Evolutionary conservation across 176 grass and related monocot species (phyloP), one percentile per base, ranked within the genome.

Genomic region (Luzula sylvatica): DNA sequence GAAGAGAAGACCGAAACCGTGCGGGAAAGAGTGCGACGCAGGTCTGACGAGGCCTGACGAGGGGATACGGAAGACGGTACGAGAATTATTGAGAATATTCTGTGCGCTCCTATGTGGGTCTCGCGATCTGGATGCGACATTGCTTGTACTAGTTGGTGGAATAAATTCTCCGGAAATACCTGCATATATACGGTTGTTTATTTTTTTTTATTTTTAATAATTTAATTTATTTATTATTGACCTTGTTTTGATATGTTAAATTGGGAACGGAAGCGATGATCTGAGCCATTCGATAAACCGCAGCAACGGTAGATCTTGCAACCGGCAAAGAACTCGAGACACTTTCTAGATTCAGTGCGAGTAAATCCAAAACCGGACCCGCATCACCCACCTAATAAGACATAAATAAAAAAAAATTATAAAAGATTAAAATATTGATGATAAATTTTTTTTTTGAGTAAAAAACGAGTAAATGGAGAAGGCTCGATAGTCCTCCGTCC

Each of bases 1-100:
- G 90, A 96, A 53, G 90, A 89, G 72, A 96, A 96, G 15, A 96
- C 90, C 19, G 90, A 96, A 15, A 83, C 76, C 49, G 77, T 79
- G 51, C 84, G 75, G 19, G 83, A 86, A 46, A 96, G 76, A 12
- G 90, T 88, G 54, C 84, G 71, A 22, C 62, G 67, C 52, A 96
- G 54, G 72, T 82, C 71, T 70, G 45, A 38, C 44, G 63, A 62
- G 52, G 25, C 71, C 16, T 76, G 72, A 61, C 46, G 64, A 11
- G 90, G 90, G 59, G 75, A 70, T 3, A 96, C 80, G 62, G 84
- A 96, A 41, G 90, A 86, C 20, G 90, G 90, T 75, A 96, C 90
- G 69, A 96, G 77, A 72, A 96, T 77, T 39, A 96, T 71, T 51
- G 84, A 86, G 61, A 96, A 96, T 42, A 96, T 78, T 23, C 68